Base-by-base conservation (phyloP, 1,284 basidiomycete species). In the Xerocomus amazonicus region DNA sequence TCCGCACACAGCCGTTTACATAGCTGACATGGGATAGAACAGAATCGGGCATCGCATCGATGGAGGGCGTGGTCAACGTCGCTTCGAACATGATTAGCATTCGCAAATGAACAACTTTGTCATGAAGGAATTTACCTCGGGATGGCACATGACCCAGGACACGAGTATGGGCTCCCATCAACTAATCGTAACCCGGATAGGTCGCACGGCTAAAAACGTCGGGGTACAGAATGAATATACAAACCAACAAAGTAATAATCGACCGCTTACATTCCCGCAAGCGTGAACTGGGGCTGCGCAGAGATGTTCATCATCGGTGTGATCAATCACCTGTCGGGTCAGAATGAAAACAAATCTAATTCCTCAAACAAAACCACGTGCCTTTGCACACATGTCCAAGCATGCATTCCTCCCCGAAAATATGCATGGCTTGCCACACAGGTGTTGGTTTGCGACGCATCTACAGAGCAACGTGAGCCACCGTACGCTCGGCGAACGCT, bases 281-380 rank as follows among this genome's bases (percentile, higher is more conserved):
- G 71, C 72, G 54, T 84, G 82, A 1, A 71, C 58, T 1, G 66
- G 62, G 7, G 80, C 76, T 1, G 78, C 73, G 56, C 82, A 84
- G 42, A 75, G 48, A 53, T 84, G 81, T 3, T 73, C 75, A 0
- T 68, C 70, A 2, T 75, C 78, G 10, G 48, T 34, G 48, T 81
- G 77, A 34, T 65, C 66, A n/a, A 69, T 65, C 12, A 72, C 60
- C 78, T 79, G 43, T 26, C 4, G 16, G 4, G 26, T 63, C 5
- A 49, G 17, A 6, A 5, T 33, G 4, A n/a, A 29, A 16, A 9
- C 5, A 12, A 26, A 3, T n/a, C 43, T n/a, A 3, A 38, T 4
- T n/a, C 7, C 4, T 32, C 12, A 2, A 32, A 29, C 2, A 0
- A 34, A 28, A 19, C 1, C 2, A 33, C 33, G 35, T 43, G 79